Conservation (phyloP, 345 rosid species). For the Populus simonii region DNA sequence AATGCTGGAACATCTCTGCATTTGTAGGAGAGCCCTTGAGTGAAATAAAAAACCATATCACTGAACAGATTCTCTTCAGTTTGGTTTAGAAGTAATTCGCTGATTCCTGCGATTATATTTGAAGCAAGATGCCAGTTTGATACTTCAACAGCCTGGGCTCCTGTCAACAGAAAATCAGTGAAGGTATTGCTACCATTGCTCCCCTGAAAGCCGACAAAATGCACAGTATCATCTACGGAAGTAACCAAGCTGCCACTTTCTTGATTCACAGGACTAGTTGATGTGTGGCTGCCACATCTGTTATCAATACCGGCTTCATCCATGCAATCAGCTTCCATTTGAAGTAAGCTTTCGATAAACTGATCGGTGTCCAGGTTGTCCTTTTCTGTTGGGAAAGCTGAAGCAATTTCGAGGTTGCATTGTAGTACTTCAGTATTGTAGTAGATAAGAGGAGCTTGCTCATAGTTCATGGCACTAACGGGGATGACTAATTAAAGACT, state of each 20-base stretch:
- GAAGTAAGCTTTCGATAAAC: background rate
- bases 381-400: background rate
- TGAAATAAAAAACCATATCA: background rate
- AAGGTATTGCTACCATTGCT: background rate
- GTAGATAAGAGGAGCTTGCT: background rate
- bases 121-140: background rate
- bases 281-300: background rate
- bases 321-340: background rate
- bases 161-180: background rate
- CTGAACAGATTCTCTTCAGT: background rate
- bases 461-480: background rate
- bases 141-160: background rate
- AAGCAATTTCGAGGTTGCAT: background rate
- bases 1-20: background rate
- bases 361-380: background rate
- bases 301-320: background rate
- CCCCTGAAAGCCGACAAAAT: background rate
- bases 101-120: background rate
- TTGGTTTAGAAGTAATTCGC: background rate
- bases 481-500: background rate
- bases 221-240: background rate
- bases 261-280: background rate
- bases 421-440: background rate
- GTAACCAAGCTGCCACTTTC: background rate
- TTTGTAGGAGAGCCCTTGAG: background rate